phyloP scores from a whole-genome alignment of 176 grass and related monocot genomes.

The Aegilops sharonensis region DNA sequence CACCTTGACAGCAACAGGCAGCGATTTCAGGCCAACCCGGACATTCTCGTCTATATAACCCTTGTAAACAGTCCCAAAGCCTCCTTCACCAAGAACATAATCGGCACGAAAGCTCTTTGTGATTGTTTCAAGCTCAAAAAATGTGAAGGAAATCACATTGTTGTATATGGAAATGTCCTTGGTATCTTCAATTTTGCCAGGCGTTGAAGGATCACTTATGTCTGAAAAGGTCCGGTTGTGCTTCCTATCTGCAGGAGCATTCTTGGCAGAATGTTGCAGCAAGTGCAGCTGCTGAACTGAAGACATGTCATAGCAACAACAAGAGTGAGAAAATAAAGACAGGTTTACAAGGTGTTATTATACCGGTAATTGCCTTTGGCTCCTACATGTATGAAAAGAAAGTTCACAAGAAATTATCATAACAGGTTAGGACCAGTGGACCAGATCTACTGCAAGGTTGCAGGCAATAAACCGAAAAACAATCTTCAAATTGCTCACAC shows the following conservation, averaged over 20 bases:
- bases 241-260: constrained; percentile 59
- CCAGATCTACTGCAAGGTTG: constrained; percentile 55
- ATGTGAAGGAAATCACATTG: constrained; percentile 87
- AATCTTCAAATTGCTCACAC: constrained; percentile 17
- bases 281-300: constrained; percentile 96
- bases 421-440: constrained; percentile 19
- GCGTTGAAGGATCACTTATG: constrained; percentile 72
- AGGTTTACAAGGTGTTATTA: neutral
- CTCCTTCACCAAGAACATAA: constrained; percentile 96
- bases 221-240: constrained; percentile 65
- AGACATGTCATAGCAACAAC: constrained; percentile 13
- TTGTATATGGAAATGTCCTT: constrained; percentile 97
- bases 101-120: constrained; percentile 95
- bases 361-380: too few species aligned
- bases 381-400: neutral
- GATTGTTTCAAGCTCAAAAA: constrained; percentile 97
- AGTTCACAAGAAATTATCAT: neutral
- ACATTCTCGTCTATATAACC: constrained; percentile 99
- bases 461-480: constrained; percentile 33
- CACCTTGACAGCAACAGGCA: constrained; percentile 97
- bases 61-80: constrained; percentile 98
- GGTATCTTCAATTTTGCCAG: constrained; percentile 76
- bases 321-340: neutral
- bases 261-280: constrained; percentile 74
- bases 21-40: constrained; percentile 84